Base-by-base conservation (phyloP, 2,329 filamentous ascomycete species). In the Xylaria multiplex region DNA sequence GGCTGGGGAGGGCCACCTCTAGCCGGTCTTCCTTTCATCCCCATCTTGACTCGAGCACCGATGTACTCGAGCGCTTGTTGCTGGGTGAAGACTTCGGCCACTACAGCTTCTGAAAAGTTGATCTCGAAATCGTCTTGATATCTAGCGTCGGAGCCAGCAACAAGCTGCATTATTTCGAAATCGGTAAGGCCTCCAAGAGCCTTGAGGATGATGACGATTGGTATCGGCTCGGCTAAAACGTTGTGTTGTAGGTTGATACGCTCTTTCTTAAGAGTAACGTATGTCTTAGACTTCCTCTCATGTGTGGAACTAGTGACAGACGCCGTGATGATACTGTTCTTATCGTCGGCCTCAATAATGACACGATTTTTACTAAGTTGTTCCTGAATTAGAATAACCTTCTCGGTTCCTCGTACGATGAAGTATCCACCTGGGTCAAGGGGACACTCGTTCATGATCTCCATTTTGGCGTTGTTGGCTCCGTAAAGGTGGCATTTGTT, bases 311-410 rank as follows among this genome's bases (percentile, higher is more conserved):
- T 96, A 7, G 94, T 99, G 35, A 98, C 96, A 1, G 96, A 98
- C 43, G 96, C 96, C 72, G 95, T 93, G 63, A 98, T 95, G 70
- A 97, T 90, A 66, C 92, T 92, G 80, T 97, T 98, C 81, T 97
- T 97, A 59, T 90, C 86, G 74, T 95, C 92, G 62, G 93, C 90
- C 80, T 99, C 96, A 16, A 99, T 95, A 77, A 99, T 97, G 75
- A 99, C 92, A 82, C 96, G 90, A 80, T 99, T 99, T 86, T 99
- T 99, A 86, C 96, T 99, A 77, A 99, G 83, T 81, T 99, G 96
- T 77, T 99, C 96, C 79, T 99, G 96, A 14, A 99, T 96, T 49
- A 99, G 83, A 76, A 99, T 99, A 72, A 99, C 96, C 83, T 99
- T 99, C 79, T 99, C 96, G 22, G 96, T 97, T 53, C 96, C 96